These are phyloP conservation scores for Daldinia concentrica DNA, from an alignment of 495 filamentous ascomycete species.

Conservation along the genomic window DNA sequence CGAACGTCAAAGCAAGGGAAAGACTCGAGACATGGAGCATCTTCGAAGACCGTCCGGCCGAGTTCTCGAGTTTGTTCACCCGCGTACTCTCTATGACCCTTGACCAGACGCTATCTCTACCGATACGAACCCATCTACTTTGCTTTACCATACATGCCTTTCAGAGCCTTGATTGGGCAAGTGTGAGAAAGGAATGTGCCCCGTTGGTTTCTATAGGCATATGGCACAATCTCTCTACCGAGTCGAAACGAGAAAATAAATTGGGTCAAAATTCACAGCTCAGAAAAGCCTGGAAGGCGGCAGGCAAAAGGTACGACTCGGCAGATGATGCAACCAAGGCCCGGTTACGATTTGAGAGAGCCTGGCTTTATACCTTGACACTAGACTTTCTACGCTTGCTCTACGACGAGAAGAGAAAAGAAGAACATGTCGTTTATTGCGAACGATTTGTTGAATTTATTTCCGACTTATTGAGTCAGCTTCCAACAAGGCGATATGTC, in stretches of 20 bases:
- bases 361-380: conserved; percentile 89
- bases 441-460: conserved; percentile 93
- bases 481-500: conserved; percentile 92
- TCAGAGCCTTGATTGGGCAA: conserved; percentile 87
- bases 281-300: conserved; percentile 90
- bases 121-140: conserved; percentile 79
- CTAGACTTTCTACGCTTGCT: conserved; percentile 82
- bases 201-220: conserved; percentile 93
- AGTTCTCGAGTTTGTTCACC: conserved; percentile 91
- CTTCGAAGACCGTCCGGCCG: conserved; percentile 77
- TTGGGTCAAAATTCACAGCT: conserved; percentile 74
- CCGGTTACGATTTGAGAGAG: conserved; percentile 87
- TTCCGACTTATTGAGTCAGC: conserved; percentile 89
- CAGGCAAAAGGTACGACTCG: conserved; percentile 84
- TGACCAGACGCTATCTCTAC: conserved; percentile 74
- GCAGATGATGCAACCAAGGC: conserved; percentile 82
- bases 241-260: conserved; percentile 69
- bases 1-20: conserved; percentile 89
- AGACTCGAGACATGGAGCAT: conserved; percentile 88
- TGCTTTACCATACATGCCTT: conserved; percentile 91
- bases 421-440: conserved; percentile 82
- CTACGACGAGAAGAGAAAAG: conserved; percentile 63
- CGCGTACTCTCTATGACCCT: conserved; percentile 90
- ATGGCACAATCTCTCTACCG: conserved; percentile 89
- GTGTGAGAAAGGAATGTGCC: conserved; percentile 95